Conservation (phyloP, 768 basidiomycete genomes). For the Pisolithus sp. region DNA sequence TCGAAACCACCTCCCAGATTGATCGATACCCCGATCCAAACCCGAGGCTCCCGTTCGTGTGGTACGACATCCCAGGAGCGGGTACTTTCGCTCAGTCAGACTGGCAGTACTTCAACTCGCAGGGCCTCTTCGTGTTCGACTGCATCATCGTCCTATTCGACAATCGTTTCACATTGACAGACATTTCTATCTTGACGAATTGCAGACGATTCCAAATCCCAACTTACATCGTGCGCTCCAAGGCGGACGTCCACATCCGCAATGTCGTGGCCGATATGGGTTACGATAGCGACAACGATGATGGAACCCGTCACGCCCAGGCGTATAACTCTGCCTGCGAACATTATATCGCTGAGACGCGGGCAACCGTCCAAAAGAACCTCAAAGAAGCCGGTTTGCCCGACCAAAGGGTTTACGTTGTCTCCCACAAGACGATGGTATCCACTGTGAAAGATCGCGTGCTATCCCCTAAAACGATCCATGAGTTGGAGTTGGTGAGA, state of each 20-base stretch:
- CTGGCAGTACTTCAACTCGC: constrained; percentile 25
- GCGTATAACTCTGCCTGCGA: constrained; percentile 9
- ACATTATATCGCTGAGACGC: constrained; percentile 15
- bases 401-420: constrained; percentile 18
- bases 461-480: constrained; percentile 6
- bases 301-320: background rate
- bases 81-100: constrained; percentile 19
- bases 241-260: constrained; percentile 13
- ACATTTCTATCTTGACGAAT: constrained; percentile 10
- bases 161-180: constrained; percentile 10
- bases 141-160: constrained; percentile 13
- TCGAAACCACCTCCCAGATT: constrained; percentile 16
- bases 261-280: constrained; percentile 8
- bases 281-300: constrained; percentile 6
- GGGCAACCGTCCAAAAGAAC: constrained; percentile 8
- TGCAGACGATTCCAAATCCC: constrained; percentile 12
- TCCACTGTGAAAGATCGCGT: constrained; percentile 6
- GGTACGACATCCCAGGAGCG: constrained; percentile 27
- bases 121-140: constrained; percentile 19
- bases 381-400: constrained; percentile 14
- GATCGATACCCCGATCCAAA: constrained; percentile 19
- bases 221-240: constrained; percentile 14
- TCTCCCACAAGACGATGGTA: constrained; percentile 10
- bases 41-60: constrained; percentile 12
- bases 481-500: constrained; percentile 12